These are phyloP conservation scores for Diddensiella transvaalensis DNA, from an alignment of 805 yeast species.

Conservation along the genomic window DNA sequence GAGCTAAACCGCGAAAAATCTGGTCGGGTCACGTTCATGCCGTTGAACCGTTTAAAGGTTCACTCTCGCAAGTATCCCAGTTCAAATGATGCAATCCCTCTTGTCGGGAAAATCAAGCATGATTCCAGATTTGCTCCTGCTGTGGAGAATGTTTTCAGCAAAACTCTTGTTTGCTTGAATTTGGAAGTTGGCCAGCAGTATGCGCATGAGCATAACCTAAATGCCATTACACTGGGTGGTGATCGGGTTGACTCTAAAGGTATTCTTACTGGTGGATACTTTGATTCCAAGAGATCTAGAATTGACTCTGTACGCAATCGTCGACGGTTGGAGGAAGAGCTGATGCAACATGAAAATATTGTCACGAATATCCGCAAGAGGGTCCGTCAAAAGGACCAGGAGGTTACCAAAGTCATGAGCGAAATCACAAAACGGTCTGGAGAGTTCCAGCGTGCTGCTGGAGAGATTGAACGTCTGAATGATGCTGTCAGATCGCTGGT, in stretches of 20 bases:
- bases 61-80: constrained; percentile 52
- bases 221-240: constrained; percentile 87
- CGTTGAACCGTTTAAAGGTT: constrained; percentile 64
- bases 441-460: constrained; percentile 18
- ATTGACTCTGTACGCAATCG: constrained; percentile 64
- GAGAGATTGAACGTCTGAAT: constrained; percentile 13
- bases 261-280: constrained; percentile 82
- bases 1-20: constrained; percentile 64
- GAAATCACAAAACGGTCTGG: constrained; percentile 35
- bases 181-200: constrained; percentile 65
- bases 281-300: constrained; percentile 64
- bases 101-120: constrained; percentile 68
- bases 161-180: constrained; percentile 69
- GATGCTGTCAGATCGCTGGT: constrained; percentile 21
- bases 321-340: constrained; percentile 48
- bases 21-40: constrained; percentile 90
- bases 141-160: constrained; percentile 75
- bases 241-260: constrained; percentile 84
- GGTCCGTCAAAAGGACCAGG: constrained; percentile 46
- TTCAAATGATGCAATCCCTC: constrained; percentile 62
- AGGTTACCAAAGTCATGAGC: constrained; percentile 49
- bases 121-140: constrained; percentile 59
- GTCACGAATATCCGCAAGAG: constrained; percentile 38
- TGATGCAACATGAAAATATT: constrained; percentile 39
- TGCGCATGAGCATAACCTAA: constrained; percentile 56